Evolutionary conservation across 2,329 filamentous ascomycete genomes (phyloP).

Genomic region (Colletotrichum filicis): DNA sequence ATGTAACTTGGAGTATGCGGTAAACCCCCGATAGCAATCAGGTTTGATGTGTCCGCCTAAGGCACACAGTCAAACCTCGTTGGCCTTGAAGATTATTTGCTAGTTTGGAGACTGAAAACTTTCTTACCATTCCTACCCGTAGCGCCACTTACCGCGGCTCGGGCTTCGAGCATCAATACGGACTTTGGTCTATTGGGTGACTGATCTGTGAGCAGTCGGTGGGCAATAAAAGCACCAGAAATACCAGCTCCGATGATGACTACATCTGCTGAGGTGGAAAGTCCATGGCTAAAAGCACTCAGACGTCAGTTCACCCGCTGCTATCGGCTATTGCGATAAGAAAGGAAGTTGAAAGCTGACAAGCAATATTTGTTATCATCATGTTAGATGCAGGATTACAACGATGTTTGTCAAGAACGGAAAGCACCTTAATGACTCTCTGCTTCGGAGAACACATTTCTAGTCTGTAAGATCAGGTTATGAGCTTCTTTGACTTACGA

Average conservation of each 20-base stretch:
- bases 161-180: neutral
- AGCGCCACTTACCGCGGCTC: neutral
- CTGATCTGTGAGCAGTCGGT: neutral
- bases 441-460: neutral
- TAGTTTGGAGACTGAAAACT: neutral
- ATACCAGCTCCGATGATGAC: neutral
- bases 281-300: accelerated
- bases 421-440: neutral
- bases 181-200: neutral
- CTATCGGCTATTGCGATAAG: neutral
- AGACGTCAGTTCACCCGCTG: neutral
- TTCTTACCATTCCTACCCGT: neutral
- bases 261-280: neutral
- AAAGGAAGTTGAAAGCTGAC: neutral
- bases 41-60: neutral
- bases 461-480: neutral
- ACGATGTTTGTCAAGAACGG: neutral
- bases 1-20: neutral
- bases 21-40: neutral
- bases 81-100: neutral
- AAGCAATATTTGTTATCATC: neutral
- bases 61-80: neutral
- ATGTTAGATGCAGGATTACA: neutral
- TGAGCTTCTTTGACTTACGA: neutral
- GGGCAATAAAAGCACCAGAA: neutral